Conservation (phyloP, 2,329 filamentous ascomycete species). For the Sarocladium strictum region DNA sequence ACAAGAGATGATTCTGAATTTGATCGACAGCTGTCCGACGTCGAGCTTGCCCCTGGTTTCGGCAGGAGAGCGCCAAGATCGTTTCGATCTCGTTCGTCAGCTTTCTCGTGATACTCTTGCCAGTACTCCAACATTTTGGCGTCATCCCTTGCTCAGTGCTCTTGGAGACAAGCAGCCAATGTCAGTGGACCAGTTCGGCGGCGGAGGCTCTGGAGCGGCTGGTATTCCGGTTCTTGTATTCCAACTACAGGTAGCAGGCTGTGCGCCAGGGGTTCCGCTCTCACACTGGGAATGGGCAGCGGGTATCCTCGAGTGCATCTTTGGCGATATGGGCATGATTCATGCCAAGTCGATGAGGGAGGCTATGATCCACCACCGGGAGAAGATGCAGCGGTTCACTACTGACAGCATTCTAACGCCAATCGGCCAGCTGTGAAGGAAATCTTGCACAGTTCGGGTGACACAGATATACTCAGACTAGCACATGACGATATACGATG, state of each 20-base stretch:
- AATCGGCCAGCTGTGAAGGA: neutral
- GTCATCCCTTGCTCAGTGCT: conserved; percentile 31
- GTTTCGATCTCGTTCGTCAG: conserved; percentile 27
- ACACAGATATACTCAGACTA: too few species aligned
- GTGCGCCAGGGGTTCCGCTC: conserved; percentile 37
- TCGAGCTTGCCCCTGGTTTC: conserved; percentile 29
- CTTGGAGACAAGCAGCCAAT: conserved; percentile 30
- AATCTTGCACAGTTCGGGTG: too few species aligned
- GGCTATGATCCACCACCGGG: conserved; percentile 26
- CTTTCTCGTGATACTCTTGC: conserved; percentile 38
- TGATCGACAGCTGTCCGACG: conserved; percentile 30
- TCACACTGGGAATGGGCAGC: conserved; percentile 40
- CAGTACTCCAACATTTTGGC: conserved; percentile 45
- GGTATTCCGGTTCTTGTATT: conserved; percentile 43
- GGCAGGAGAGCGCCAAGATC: conserved; percentile 22
- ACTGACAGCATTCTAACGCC: conserved; percentile 2
- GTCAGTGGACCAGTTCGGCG: conserved; percentile 28
- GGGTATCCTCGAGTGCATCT: conserved; percentile 40
- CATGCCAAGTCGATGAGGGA: conserved; percentile 40
- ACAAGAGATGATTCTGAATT: conserved; percentile 42
- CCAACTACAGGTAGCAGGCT: conserved; percentile 41
- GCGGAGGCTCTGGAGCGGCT: conserved; percentile 39
- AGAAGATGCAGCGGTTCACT: conserved; percentile 9
- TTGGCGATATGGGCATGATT: conserved; percentile 45
- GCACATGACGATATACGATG: too few species aligned